Conservation (phyloP, 2,329 filamentous ascomycete species). For the Coniochaeta sp. region DNA sequence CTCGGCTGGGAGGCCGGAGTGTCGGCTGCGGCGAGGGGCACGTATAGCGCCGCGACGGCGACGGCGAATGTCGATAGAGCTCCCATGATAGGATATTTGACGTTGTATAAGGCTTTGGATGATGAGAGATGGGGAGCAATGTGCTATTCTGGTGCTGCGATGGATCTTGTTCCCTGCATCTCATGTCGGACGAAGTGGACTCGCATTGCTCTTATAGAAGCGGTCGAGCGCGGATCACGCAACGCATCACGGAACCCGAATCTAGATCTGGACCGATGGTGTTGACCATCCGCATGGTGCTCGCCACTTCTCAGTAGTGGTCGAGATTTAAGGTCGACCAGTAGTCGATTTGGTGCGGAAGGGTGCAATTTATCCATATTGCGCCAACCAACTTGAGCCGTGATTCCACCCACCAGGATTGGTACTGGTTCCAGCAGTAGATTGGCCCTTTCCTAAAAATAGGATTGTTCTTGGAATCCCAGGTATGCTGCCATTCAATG, state of each 20-base stretch:
- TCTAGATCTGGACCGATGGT: conserved; percentile 4
- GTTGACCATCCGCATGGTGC: conserved; percentile 5
- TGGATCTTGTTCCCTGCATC: not conserved
- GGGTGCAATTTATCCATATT: conserved; percentile 4
- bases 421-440: not conserved
- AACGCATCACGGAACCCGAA: not conserved
- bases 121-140: not conserved
- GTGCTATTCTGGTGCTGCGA: not conserved
- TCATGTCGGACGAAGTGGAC: not conserved
- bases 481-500: not conserved
- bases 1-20: conserved; percentile 15
- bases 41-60: conserved; percentile 12
- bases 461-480: not conserved
- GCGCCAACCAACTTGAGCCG: not conserved
- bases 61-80: conserved; percentile 10
- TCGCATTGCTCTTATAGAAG: not conserved
- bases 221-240: not conserved
- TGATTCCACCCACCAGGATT: conserved; percentile 3
- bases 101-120: not conserved
- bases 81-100: conserved; percentile 13
- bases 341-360: not conserved
- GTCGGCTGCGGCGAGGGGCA: conserved; percentile 12
- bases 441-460: not conserved
- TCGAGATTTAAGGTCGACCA: not conserved
- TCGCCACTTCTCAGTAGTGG: not conserved